Evolutionary conservation across 495 filamentous ascomycete species (phyloP), one percentile per base, ranked within the genome.

Genomic region (Penicillium ochrochloron): DNA sequence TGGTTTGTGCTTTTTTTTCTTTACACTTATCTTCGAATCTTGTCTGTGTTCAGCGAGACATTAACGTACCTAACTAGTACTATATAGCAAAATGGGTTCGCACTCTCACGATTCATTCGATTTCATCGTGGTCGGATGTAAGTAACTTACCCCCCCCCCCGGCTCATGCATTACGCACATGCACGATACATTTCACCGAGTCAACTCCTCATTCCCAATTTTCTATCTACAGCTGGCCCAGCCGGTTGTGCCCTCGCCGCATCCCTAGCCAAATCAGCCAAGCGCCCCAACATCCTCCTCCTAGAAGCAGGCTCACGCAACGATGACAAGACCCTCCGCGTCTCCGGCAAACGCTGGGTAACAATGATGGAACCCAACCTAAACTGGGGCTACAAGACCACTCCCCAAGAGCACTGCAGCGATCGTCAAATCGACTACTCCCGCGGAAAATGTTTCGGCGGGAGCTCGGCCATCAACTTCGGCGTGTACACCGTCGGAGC

Each of bases 391-490:
- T 89, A 89, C 74, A 83, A 86, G 63, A 89, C 86, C 0, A 76
- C 68, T 0, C 83, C 86, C 0, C 88, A 90, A 61, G 67, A 73
- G 21, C 66, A 84, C 62, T 82, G 84, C 55, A 76, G 75, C 31
- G 76, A 75, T 17, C 83, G 85, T 3, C 64, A 81, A 54, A 65
- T 90, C 5, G 82, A 86, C 65, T 86, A 86, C 59, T 82, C 81
- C 17, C 81, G 87, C 11, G 88, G 88, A 0, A 80, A 81, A 15
- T 84, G 84, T 2, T 75, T 92, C 0, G 88, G 88, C 3, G 89
- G 89, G 0, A 80, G 80, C 25, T 86, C 76, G 37, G 84, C 83
- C 17, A 84, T 90, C 60, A 92, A 92, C 72, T 90, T 89, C 56
- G 83, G 82, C 21, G 74, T 85, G 12, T 90, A 79, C 61, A 83